Base-by-base conservation (phyloP, 208 protist genomes). In the Leishmania braziliensis region DNA sequence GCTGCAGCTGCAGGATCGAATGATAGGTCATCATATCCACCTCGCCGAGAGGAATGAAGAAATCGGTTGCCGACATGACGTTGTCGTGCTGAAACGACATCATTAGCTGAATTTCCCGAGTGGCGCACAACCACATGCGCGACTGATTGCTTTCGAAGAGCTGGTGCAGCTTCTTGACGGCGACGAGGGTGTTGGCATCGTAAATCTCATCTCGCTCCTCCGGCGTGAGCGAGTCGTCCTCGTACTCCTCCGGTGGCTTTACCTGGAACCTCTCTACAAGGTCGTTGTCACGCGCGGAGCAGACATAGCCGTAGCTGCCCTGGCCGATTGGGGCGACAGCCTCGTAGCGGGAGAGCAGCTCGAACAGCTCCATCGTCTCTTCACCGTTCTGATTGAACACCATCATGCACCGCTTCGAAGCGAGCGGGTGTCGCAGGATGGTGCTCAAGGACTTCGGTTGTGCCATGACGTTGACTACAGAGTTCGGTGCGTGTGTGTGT, bases 111-210 rank as follows among this genome's bases (percentile, higher is more conserved):
- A 95, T 93, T 77, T 97, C 92, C 4, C 94, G 92, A 12, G 91
- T 89, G 26, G 92, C 94, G 68, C 94, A 96, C 70, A 97, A 87
- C 92, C 94, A 97, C 92, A 95, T 91, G 76, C 94, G 92, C 9
- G 94, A 89, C 73, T 94, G 88, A 76, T 93, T 93, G 76, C 88
- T 68, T 77, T 95, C 91, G 74, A 97, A 97, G 23, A 97, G 84
- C 20, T 93, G 81, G 16, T 78, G 77, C 39, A 95, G 83, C 78
- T 97, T 97, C 84, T 97, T 97, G 20, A 97, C 77, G 0, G 94
- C 94, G 39, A 97, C 92, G 39, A 91, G 88, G 46, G 92, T 95
- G 81, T 77, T 50, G 69, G 36, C 77, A 53, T 96, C 89, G 77
- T 93, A 91, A 8, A 97, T 78, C 23, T 92, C 91, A 26, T 86